A percentile compares a stretch with the other conserved stretches of the same genome.
Evolutionary conservation across 352 stramenopile genomes (phyloP).

Genomic region (Globisporangium nagaii): DNA sequence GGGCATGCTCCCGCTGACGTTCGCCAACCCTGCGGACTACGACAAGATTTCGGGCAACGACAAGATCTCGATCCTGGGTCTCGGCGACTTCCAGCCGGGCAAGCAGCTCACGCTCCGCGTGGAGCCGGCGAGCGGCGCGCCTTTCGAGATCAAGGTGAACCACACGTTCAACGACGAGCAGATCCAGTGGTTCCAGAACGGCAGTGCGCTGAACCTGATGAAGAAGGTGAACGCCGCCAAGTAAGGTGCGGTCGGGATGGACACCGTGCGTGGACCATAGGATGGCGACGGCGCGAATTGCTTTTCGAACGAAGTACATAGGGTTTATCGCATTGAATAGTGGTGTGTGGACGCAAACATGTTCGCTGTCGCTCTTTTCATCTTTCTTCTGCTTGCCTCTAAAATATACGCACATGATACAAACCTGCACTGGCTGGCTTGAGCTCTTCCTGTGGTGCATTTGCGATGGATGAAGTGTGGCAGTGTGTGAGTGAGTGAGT

Average conservation of each 20-base stretch:
- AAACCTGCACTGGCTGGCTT: too few relatives aligned
- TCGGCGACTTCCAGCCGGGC: conserved; percentile 79
- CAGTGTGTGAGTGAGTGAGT: background rate
- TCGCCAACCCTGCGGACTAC: conserved; percentile 90
- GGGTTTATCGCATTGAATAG: too few relatives aligned
- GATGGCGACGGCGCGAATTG: too few relatives aligned
- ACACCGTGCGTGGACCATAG: too few relatives aligned
- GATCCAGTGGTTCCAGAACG: conserved; percentile 94
- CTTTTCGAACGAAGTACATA: too few relatives aligned
- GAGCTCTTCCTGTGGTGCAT: background rate
- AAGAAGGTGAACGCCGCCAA: conserved; percentile 81
- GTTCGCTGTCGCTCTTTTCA: too few relatives aligned
- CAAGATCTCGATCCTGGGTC: conserved; percentile 88
- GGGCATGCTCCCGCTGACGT: conserved; percentile 91
- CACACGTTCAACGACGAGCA: conserved; percentile 95
- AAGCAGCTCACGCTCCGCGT: conserved; percentile 86
- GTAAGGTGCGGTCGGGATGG: background rate
- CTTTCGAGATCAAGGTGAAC: conserved; percentile 90
- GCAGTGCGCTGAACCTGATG: conserved; percentile 93
- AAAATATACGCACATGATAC: too few relatives aligned
- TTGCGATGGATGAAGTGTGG: background rate
- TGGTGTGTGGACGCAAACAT: too few relatives aligned
- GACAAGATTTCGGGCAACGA: conserved; percentile 90
- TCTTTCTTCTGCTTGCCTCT: too few relatives aligned
- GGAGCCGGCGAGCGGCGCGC: conserved; percentile 46